These are phyloP conservation scores for Aspergillus calidoustus DNA, from an alignment of 2,329 filamentous ascomycete genomes.

Conservation along the genomic window DNA sequence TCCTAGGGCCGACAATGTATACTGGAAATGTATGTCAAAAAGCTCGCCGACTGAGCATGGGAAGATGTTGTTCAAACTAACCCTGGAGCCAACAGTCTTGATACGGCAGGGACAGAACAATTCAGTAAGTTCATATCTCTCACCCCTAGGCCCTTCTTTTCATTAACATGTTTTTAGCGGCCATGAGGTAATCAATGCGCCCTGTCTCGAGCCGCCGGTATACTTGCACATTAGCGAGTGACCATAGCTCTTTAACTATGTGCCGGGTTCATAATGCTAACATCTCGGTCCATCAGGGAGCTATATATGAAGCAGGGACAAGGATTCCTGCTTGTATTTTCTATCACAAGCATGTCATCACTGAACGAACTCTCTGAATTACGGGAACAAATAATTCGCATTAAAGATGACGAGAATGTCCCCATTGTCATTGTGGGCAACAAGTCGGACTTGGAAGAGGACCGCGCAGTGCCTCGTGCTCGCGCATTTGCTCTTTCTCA, in stretches of 20 bases:
- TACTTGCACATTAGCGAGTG: slow-evolving; percentile 2
- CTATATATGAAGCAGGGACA: slow-evolving; percentile 93
- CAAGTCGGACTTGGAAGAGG: slow-evolving; percentile 88
- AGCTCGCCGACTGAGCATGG: background rate
- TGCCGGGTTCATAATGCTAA: slow-evolving; percentile 3
- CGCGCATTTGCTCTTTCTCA: slow-evolving; percentile 85
- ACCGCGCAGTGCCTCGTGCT: slow-evolving; percentile 75
- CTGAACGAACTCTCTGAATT: slow-evolving; percentile 79
- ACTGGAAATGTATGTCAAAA: slow-evolving; percentile 74
- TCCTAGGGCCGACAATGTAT: slow-evolving; percentile 81
- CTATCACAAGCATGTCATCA: slow-evolving; percentile 84
- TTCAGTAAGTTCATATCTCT: slow-evolving; percentile 69
- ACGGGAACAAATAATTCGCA: slow-evolving; percentile 86
- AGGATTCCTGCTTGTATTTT: slow-evolving; percentile 89
- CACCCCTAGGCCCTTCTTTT: background rate
- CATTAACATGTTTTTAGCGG: slow-evolving; percentile 47
- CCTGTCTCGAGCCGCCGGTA: background rate
- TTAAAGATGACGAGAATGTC: slow-evolving; percentile 84
- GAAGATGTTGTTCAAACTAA: slow-evolving; percentile 10
- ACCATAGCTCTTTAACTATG: background rate
- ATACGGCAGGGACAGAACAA: slow-evolving; percentile 90
- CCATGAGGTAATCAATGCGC: slow-evolving; percentile 56
- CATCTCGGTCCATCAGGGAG: slow-evolving; percentile 57
- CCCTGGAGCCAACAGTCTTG: slow-evolving; percentile 60
- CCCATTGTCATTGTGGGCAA: slow-evolving; percentile 92